A percentile compares a stretch with the other conserved stretches of the same genome.
These are phyloP conservation scores for Mycena citricolor DNA, from an alignment of 1,284 basidiomycete genomes.

Conservation along the genomic window DNA sequence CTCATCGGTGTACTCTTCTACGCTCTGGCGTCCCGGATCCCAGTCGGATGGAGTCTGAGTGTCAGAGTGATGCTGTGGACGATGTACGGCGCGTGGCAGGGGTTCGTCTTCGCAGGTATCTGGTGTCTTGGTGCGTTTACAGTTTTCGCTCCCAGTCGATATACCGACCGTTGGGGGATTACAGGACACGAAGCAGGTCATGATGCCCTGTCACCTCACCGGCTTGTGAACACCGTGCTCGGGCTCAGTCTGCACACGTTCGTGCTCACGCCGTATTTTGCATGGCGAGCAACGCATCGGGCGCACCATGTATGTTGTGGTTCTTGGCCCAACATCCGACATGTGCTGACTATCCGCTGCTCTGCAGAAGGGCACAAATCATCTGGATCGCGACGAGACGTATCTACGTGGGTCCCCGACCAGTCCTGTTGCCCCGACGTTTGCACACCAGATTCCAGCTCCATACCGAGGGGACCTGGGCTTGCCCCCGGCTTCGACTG, in stretches of 20 bases:
- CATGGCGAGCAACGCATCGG: conserved; percentile 52
- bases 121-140: conserved; percentile 39
- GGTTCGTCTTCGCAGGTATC: conserved; percentile 39
- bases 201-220: conserved; percentile 25
- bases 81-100: conserved; percentile 38
- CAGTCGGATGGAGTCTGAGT: conserved; percentile 20
- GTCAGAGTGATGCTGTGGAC: conserved; percentile 35
- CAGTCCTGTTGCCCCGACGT: no score
- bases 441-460: conserved; percentile 7
- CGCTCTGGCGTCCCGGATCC: conserved; percentile 36
- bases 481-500: conserved; percentile 30
- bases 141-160: neutral
- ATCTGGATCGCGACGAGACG: conserved; percentile 36
- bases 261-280: conserved; percentile 49
- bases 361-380: conserved; percentile 33
- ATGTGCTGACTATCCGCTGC: neutral
- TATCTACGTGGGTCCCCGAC: no score
- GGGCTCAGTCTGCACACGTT: conserved; percentile 37
- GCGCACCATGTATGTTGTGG: conserved; percentile 39
- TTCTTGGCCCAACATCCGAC: neutral
- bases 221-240: conserved; percentile 27
- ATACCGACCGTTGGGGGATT: conserved; percentile 26
- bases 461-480: conserved; percentile 30
- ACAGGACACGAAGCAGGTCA: conserved; percentile 41
- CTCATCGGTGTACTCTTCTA: conserved; percentile 31